Percentiles rank a stretch among this genome's conserved stretches.
Conservation (phyloP, 148 eudicot genomes). For the Rhododendron simsii region DNA sequence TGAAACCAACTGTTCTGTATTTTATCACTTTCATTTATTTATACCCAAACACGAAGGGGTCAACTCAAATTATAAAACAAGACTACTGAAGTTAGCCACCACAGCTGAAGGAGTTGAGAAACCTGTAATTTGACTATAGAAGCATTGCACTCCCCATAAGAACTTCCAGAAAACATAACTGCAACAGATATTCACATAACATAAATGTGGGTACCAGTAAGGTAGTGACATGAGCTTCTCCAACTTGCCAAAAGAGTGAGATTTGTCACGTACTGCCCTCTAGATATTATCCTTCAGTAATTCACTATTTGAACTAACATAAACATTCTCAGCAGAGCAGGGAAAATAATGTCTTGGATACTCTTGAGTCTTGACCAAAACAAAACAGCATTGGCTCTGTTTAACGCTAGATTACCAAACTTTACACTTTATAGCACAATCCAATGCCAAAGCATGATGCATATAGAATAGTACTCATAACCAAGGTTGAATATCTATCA, state of each 20-base stretch:
- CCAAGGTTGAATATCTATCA: not conserved
- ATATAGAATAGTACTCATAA: not conserved
- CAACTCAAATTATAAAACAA: not conserved
- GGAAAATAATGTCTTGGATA: not conserved
- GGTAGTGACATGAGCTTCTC: not conserved
- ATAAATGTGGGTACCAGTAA: not conserved
- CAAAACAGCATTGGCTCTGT: not conserved
- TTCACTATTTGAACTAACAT: not conserved
- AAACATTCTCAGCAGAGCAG: not conserved
- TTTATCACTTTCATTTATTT: not conserved
- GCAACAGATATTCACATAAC: not conserved
- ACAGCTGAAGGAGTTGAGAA: not conserved
- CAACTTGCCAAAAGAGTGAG: not conserved
- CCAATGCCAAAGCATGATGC: not conserved
- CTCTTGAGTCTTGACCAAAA: not conserved
- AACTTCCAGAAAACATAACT: not conserved
- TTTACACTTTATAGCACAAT: not conserved
- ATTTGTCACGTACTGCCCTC: not conserved
- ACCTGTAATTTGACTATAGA: not conserved
- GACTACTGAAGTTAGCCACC: not conserved
- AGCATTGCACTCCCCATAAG: not conserved
- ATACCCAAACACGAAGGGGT: not conserved
- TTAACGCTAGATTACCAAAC: not conserved
- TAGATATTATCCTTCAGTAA: not conserved
- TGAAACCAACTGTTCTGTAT: not conserved